Conservation (phyloP, 352 stramenopile genomes). For the Thraustochytrium aureum region DNA sequence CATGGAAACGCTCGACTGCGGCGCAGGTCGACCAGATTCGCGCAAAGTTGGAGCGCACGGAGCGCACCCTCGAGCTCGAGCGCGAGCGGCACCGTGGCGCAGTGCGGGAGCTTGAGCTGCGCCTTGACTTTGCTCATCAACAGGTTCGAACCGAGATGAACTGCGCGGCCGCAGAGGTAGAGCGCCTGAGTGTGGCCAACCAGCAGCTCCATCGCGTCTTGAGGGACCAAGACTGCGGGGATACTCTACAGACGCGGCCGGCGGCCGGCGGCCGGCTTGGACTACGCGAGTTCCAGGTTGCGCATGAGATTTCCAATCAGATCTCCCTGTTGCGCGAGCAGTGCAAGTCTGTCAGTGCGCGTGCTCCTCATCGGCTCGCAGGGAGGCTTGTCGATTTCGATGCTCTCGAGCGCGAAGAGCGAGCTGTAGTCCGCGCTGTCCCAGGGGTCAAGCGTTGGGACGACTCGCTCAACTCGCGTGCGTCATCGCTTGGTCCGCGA, state of each 20-base stretch:
- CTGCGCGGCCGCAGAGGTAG: constrained; percentile 5
- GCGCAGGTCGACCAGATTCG: background rate
- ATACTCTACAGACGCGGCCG: too few relatives aligned
- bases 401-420: background rate
- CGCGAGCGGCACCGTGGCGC: constrained; percentile 29
- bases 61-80: constrained; percentile 30
- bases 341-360: constrained; percentile 3
- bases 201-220: background rate
- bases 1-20: background rate
- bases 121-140: constrained; percentile 6
- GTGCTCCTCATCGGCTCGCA: background rate
- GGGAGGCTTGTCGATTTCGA: background rate
- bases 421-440: too few relatives aligned
- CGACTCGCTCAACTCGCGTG: too few relatives aligned
- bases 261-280: too few relatives aligned
- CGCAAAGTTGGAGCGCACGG: background rate
- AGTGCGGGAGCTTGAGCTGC: constrained; percentile 37
- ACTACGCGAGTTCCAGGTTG: background rate
- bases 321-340: constrained; percentile 8
- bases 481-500: too few relatives aligned
- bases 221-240: too few relatives aligned
- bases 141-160: background rate
- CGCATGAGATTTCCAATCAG: background rate
- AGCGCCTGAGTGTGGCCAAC: constrained; percentile 10
- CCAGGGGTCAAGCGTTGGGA: too few relatives aligned